Base-by-base conservation (phyloP, 139 green algal species). In the Chara braunii region DNA sequence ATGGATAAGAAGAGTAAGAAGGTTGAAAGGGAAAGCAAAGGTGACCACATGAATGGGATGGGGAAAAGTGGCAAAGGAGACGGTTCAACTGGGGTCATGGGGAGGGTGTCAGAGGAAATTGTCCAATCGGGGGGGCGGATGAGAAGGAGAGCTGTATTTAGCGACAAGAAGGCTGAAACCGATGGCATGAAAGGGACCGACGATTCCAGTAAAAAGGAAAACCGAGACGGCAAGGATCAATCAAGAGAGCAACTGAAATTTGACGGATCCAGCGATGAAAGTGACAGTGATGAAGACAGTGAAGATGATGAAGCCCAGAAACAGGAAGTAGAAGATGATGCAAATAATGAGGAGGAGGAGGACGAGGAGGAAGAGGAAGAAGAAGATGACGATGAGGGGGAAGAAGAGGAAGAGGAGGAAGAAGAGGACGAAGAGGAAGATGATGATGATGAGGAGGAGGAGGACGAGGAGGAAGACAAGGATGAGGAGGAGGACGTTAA, bases 121-220 rank as follows among this genome's bases (percentile, higher is more conserved):
- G 36, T 37, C n/a, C n/a, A 48, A 63, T n/a, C 35, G n/a, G 37
- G 14, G 55, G 32, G 34, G 9, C 54, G 34, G 37, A 23, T 63
- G 8, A 56, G 37, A 8, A 64, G 37, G 11, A 32, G 37, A 8
- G 37, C 32, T 8, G 34, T 64, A 12, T 66, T 37, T 66, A 51
- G 4, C 4, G 57, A 66, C 42, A 30, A 34, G 4, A 29, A 63
- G 55, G 7, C 8, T 35, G 33, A 8, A 51, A 9, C 23, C 9
- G 9, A 35, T 9, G 9, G 23, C 14, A 50, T 7, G 33, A 63
- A 7, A 8, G 36, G 9, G n/a, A 24, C 22, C 50, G 37, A 64
- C 11, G 55, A 12, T 12, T 12, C 31, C 11, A 64, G 31, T 11
- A 23, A 69, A 48, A 29, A 66, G 61, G 18, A 72, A 72, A 66